Conservation (phyloP, 768 basidiomycete species). For the Leccinum ochraceum region DNA sequence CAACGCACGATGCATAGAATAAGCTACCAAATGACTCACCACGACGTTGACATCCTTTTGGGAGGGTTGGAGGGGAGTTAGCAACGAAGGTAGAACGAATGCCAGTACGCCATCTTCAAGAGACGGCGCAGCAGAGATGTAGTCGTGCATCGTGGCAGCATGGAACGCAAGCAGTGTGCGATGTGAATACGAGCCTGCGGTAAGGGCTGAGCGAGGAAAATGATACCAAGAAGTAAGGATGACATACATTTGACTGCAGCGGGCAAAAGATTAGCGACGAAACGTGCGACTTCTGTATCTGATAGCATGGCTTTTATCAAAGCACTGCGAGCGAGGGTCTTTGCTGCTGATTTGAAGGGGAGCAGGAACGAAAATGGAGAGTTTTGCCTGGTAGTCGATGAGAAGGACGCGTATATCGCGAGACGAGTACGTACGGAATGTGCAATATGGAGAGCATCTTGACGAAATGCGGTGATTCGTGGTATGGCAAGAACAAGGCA, state of each 20-base stretch:
- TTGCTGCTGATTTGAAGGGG: constrained; percentile 75
- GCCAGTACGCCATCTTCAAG: constrained; percentile 70
- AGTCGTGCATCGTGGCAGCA: constrained; percentile 76
- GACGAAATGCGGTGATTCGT: constrained; percentile 91
- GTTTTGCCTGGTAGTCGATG: constrained; percentile 45
- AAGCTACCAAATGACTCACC: constrained; percentile 46
- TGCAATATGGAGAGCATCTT: constrained; percentile 90
- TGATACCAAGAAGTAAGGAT: neutral
- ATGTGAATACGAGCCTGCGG: constrained; percentile 46
- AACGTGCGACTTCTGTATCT: constrained; percentile 70
- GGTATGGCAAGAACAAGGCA: constrained; percentile 87
- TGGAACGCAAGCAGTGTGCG: constrained; percentile 82
- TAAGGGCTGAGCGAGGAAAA: constrained; percentile 7
- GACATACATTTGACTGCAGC: constrained; percentile 46
- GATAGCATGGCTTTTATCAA: constrained; percentile 78
- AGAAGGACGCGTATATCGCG: neutral
- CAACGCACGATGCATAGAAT: constrained; percentile 1
- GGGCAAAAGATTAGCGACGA: constrained; percentile 67
- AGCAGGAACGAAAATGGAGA: constrained; percentile 69
- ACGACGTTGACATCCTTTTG: constrained; percentile 50
- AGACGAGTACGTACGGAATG: constrained; percentile 52
- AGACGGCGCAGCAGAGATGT: constrained; percentile 56
- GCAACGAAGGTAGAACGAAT: constrained; percentile 60
- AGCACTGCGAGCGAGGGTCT: constrained; percentile 67
- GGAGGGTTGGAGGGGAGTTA: constrained; percentile 54